These are phyloP conservation scores for Fusarium chuoi DNA, from an alignment of 2,329 filamentous ascomycete genomes.

Conservation along the genomic window DNA sequence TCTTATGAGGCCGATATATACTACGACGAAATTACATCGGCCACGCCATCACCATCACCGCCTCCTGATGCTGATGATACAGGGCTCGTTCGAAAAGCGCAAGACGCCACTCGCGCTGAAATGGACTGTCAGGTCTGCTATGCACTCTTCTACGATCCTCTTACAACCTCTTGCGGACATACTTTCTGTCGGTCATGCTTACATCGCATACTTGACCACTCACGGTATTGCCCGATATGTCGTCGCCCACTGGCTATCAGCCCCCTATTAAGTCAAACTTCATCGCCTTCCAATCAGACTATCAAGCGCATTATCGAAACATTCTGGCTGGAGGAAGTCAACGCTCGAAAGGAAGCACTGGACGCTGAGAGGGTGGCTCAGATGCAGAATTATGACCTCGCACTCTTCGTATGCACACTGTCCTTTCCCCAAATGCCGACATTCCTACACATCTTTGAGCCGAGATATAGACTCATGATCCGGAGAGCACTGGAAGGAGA, in stretches of 20 bases:
- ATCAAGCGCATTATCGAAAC: constrained; percentile 71
- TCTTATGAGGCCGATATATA: constrained; percentile 64
- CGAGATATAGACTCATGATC: constrained; percentile 92
- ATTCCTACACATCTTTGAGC: constrained; percentile 91
- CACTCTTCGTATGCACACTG: constrained; percentile 84
- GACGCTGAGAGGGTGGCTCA: constrained; percentile 67
- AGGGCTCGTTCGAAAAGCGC: constrained; percentile 62
- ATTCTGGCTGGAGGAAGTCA: constrained; percentile 76
- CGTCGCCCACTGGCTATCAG: constrained; percentile 69
- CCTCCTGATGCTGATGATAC: constrained; percentile 46
- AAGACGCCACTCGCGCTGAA: constrained; percentile 72
- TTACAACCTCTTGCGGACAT: constrained; percentile 88
- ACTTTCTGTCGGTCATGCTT: constrained; percentile 88
- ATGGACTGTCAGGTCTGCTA: constrained; percentile 93
- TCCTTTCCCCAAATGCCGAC: constrained; percentile 86
- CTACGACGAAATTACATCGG: constrained; percentile 53
- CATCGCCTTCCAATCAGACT: constrained; percentile 68
- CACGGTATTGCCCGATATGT: constrained; percentile 82
- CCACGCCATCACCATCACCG: constrained; percentile 20
- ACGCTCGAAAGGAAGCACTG: constrained; percentile 64
- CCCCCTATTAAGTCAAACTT: constrained; percentile 53
- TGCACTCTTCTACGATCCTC: constrained; percentile 79
- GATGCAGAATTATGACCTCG: constrained; percentile 68
- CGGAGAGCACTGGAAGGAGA: constrained; percentile 78
- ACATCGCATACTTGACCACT: constrained; percentile 79